Conservation (phyloP, 2,329 filamentous ascomycete species). For the Sclerotiophoma versabilis region DNA sequence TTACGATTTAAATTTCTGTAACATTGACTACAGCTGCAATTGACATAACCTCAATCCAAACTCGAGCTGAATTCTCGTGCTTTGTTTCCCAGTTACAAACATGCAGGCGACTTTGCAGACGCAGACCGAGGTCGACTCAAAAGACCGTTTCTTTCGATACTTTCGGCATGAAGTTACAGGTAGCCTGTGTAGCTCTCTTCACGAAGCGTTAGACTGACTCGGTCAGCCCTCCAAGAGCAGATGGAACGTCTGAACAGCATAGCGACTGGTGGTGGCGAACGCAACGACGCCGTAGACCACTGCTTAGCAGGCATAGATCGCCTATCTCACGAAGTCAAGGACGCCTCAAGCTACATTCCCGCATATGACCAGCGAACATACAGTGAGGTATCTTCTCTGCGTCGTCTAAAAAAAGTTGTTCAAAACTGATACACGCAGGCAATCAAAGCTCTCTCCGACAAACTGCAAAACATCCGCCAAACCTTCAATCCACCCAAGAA, state of each 20-base stretch:
- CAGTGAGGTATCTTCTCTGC: slow-evolving; percentile 67
- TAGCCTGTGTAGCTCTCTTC: slow-evolving; percentile 47
- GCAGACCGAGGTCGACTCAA: slow-evolving; percentile 54
- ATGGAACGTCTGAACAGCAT: slow-evolving; percentile 72
- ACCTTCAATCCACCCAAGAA: slow-evolving; percentile 74
- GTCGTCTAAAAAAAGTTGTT: no score
- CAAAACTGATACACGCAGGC: slow-evolving; percentile 59
- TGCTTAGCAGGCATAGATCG: slow-evolving; percentile 80
- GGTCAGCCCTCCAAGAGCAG: slow-evolving; percentile 75
- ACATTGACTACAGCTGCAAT: neutral
- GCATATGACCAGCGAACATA: slow-evolving; percentile 91
- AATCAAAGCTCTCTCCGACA: slow-evolving; percentile 81
- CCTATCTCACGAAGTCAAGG: slow-evolving; percentile 83
- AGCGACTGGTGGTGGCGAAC: slow-evolving; percentile 72
- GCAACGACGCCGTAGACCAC: slow-evolving; percentile 80
- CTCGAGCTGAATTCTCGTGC: neutral
- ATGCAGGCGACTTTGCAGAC: slow-evolving; percentile 22
- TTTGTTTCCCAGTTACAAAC: neutral
- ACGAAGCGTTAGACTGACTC: slow-evolving; percentile 7
- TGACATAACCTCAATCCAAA: neutral
- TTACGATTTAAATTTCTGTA: neutral
- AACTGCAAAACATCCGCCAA: slow-evolving; percentile 73
- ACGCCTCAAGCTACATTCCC: slow-evolving; percentile 81
- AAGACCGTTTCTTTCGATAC: slow-evolving; percentile 83
- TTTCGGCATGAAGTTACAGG: slow-evolving; percentile 79